Conservation (phyloP, 495 filamentous ascomycete genomes). For the Penicillium simplicissimum region DNA sequence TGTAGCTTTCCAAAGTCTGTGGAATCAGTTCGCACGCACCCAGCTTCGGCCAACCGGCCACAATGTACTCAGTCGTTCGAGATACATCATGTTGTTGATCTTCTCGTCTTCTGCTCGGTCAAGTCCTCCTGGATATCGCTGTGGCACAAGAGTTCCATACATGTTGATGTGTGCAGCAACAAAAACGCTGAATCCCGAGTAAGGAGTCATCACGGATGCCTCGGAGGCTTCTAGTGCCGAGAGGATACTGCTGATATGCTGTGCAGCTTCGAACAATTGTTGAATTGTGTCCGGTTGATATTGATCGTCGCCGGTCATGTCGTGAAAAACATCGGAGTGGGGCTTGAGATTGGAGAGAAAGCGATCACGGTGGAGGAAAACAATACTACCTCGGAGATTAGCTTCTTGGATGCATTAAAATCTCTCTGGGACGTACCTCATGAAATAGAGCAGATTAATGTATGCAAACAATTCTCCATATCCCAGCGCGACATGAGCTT, state of each 20-base stretch:
- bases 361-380: conserved; percentile 46
- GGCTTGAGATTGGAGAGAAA: conserved; percentile 39
- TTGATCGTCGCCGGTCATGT: conserved; percentile 22
- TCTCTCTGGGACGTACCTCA: conserved; percentile 33
- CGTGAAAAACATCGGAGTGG: conserved; percentile 28
- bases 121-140: conserved; percentile 40
- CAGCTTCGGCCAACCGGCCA: conserved; percentile 47
- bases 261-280: conserved; percentile 41
- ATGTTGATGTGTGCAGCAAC: conserved; percentile 50
- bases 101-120: conserved; percentile 42
- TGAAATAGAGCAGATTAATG: conserved; percentile 47
- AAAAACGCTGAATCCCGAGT: conserved; percentile 48
- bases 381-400: conserved; percentile 25
- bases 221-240: conserved; percentile 38
- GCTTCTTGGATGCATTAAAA: neutral
- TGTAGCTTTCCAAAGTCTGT: no score
- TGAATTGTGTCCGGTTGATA: conserved; percentile 31
- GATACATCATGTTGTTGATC: conserved; percentile 36
- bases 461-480: conserved; percentile 49
- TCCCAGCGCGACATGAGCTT: conserved; percentile 44
- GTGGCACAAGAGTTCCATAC: conserved; percentile 44
- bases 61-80: conserved; percentile 39
- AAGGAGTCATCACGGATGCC: conserved; percentile 44
- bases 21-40: conserved; percentile 30
- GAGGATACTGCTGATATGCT: conserved; percentile 40